Evolutionary conservation across 305 asterid species (phyloP), one percentile per base, ranked within the genome.

Genomic region (Fraxinus paxiana): DNA sequence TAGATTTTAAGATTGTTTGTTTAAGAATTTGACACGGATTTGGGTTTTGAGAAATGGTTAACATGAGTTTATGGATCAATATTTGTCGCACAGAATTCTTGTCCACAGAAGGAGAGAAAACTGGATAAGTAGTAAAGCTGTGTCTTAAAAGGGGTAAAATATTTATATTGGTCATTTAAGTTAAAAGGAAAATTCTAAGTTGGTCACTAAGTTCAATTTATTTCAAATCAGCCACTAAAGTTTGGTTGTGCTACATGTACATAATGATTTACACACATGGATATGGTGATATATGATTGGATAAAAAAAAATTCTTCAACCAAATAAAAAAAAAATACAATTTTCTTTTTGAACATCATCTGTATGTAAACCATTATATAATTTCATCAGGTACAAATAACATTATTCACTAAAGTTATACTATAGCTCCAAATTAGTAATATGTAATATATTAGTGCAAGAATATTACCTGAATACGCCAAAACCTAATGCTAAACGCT

Each of bases 61-160:
- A 69, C 88, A 87, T 87, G 84, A 31, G 86, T 13, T 28, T n/a
- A 75, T 17, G 77, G 69, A 65, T 56, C 26, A 31, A 69, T 24
- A 48, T 48, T 2, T 37, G 26, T 22, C 34, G 73, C 43, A 31
- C 43, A 31, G 81, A 30, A 2, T 20, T 59, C 18, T 73, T 81
- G 75, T 70, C 81, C 84, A 83, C 87, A 82, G 54, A 78, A 51
- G 83, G 26, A 67, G 73, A 2, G 73, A 31, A 41, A 77, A 33
- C 24, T 17, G 41, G 75, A 70, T 70, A 70, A 70, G 43, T 31
- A 70, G 75, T 5, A 70, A 31, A 70, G 43, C 12, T 1, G 37
- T 28, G 72, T 26, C 33, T 65, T 28, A 26, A 6, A 15, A 13
- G 4, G 30, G 24, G 41, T 4, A 31, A 15, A 69, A 30, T 10